These are phyloP conservation scores for Garcia nutans DNA, from an alignment of 345 rosid genomes.

Conservation along the genomic window DNA sequence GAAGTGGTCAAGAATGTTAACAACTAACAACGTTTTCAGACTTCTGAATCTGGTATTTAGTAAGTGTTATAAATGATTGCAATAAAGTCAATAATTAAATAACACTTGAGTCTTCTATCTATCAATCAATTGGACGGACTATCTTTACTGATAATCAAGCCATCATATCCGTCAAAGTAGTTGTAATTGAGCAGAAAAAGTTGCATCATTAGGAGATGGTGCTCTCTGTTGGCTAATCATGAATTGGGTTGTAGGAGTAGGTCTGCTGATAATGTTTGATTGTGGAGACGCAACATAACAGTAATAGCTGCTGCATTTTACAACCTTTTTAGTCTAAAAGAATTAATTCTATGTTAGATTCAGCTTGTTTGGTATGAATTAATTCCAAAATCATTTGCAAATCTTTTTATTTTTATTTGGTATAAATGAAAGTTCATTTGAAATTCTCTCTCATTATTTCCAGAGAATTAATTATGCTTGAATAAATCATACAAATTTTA, in stretches of 20 bases:
- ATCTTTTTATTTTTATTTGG: too few relatives aligned
- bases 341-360: neutral
- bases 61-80: neutral
- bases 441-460: too few relatives aligned
- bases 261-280: neutral
- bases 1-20: constrained; percentile 1
- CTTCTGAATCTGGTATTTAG: neutral
- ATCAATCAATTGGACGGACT: neutral
- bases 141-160: neutral
- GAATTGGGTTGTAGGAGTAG: neutral
- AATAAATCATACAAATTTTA: too few relatives aligned
- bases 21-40: neutral
- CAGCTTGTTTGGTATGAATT: too few relatives aligned
- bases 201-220: neutral
- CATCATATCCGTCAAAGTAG: neutral
- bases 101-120: neutral
- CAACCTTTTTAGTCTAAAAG: neutral
- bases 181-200: neutral
- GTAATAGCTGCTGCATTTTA: neutral
- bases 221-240: neutral
- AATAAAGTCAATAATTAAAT: neutral
- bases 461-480: too few relatives aligned
- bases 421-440: too few relatives aligned
- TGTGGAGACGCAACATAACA: neutral
- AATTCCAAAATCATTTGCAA: too few relatives aligned